Base-by-base conservation (phyloP, 352 stramenopile species). In the Globisporangium perplexum region DNA sequence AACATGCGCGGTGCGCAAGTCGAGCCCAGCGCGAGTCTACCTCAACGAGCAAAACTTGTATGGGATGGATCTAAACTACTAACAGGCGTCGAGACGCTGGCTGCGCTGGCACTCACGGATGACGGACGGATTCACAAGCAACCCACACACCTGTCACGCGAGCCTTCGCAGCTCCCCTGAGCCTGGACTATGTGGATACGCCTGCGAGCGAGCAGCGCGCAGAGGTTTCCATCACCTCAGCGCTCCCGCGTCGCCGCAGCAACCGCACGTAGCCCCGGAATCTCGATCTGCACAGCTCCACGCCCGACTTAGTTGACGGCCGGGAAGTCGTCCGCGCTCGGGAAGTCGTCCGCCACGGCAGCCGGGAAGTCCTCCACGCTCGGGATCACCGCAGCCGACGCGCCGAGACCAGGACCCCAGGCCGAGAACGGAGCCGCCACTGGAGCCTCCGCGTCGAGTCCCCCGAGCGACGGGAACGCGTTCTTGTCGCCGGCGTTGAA, bases 401-500 rank as follows among this genome's bases (percentile, higher is more conserved):
- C 58, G 15, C 55, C 66, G 55, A 89, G 76, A 26, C 77, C 76
- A n/a, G 82, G 77, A 23, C 82, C 79, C 77, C 79, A 90, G 44
- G 68, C 64, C 22, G 66, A 55, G 39, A 66, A 65, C 36, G 50
- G 23, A 24, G 44, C 43, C 26, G 62, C 43, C 20, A 54, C 48
- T 8, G 74, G 63, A 12, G 71, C 66, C 24, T 70, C 71, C 12
- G 66, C 59, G 49, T 63, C 65, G 17, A 65, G 65, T 51, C 76
- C 77, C 28, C 79, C 81, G 15, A 94, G 80, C 52, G 84, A 83
- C 55, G 84, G 84, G 71, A 93, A 94, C 46, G 82, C 82, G 57
- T 73, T 79, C 56, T 80, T 75, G 69, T 94, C 82, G 44, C 68
- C 57, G 30, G 76, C 77, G 64, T 86, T 92, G 48, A 94, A 93